A percentile compares a stretch with the other conserved stretches of the same genome.
Conservation (phyloP, 306 rosid species). For the Trifolium pratense region DNA sequence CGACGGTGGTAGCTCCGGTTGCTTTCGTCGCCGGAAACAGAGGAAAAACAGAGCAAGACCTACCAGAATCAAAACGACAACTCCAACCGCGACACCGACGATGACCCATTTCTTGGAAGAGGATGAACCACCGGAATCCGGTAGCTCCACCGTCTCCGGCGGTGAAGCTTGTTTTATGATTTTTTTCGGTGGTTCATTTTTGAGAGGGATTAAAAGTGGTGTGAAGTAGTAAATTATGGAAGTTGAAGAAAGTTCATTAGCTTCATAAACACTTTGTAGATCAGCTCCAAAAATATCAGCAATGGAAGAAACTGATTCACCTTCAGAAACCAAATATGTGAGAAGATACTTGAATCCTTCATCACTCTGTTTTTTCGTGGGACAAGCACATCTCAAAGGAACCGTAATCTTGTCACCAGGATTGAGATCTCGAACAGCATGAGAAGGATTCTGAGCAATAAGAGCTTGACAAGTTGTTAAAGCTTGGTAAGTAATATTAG, state of each 20-base stretch:
- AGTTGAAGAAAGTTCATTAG: conserved; percentile 43
- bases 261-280: conserved; percentile 40
- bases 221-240: conserved; percentile 51
- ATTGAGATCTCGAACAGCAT: not conserved
- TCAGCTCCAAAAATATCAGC: conserved; percentile 49
- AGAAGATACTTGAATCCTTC: conserved; percentile 60
- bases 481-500: conserved; percentile 65
- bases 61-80: conserved; percentile 39
- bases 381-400: conserved; percentile 80
- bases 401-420: conserved; percentile 32
- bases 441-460: conserved; percentile 48
- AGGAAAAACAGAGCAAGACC: conserved; percentile 34
- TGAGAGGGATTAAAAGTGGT: conserved; percentile 61
- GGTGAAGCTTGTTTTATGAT: conserved; percentile 9
- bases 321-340: conserved; percentile 45
- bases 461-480: conserved; percentile 78
- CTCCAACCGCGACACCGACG: conserved; percentile 57
- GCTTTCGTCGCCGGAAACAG: conserved; percentile 31
- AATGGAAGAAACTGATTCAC: conserved; percentile 40
- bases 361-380: conserved; percentile 49
- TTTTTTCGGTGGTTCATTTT: conserved; percentile 42
- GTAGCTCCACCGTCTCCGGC: not conserved
- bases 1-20: not conserved
- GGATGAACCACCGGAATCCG: not conserved
- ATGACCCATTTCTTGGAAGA: conserved; percentile 59